Percentiles rank a stretch among this genome's conserved stretches.
Conservation (phyloP, 805 yeast genomes). For the Yarrowia sp. region DNA sequence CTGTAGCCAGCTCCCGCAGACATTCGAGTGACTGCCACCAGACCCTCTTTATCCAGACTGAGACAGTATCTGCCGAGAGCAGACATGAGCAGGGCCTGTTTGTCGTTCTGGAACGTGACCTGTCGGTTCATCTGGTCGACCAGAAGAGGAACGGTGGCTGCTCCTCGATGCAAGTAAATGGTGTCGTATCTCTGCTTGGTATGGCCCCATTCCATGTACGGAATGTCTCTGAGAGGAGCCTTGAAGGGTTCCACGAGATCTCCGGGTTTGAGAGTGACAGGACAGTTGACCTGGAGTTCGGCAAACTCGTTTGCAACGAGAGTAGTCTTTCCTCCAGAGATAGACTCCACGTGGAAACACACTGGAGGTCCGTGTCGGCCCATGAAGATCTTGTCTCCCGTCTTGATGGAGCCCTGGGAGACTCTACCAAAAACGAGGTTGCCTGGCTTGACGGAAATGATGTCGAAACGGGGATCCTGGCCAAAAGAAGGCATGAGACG, state of each 20-base stretch:
- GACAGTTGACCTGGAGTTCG: slow-evolving; percentile 13
- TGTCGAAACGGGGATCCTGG: slow-evolving; percentile 14
- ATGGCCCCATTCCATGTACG: slow-evolving; percentile 22
- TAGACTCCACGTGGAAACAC: slow-evolving; percentile 12
- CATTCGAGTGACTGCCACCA: slow-evolving; percentile 4
- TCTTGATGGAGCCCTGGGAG: slow-evolving; percentile 1
- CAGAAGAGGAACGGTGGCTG: slow-evolving; percentile 6
- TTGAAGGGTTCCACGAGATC: slow-evolving; percentile 17
- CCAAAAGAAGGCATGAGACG: slow-evolving; percentile 14
- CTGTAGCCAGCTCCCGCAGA: slow-evolving; percentile 21
- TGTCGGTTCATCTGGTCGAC: slow-evolving; percentile 19
- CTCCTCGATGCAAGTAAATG: slow-evolving; percentile 14
- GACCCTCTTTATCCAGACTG: slow-evolving; percentile 14
- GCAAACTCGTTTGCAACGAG: slow-evolving; percentile 12
- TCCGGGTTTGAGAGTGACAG: slow-evolving; percentile 6
- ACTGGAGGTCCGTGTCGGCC: slow-evolving; percentile 18
- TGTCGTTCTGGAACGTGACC: slow-evolving; percentile 16
- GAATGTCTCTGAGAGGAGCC: slow-evolving; percentile 17
- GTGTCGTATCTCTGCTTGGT: slow-evolving; percentile 18
- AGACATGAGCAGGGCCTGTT: slow-evolving; percentile 15
- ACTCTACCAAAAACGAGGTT: slow-evolving; percentile 18
- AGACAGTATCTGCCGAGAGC: slow-evolving; percentile 6
- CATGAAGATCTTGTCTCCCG: slow-evolving; percentile 16
- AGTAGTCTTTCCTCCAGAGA: slow-evolving; percentile 9
- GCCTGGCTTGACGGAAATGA: slow-evolving; percentile 18